Evolutionary conservation across 257 asterid species (phyloP), one percentile per base, ranked within the genome.

Genomic region (Marsdenia floribunda): DNA sequence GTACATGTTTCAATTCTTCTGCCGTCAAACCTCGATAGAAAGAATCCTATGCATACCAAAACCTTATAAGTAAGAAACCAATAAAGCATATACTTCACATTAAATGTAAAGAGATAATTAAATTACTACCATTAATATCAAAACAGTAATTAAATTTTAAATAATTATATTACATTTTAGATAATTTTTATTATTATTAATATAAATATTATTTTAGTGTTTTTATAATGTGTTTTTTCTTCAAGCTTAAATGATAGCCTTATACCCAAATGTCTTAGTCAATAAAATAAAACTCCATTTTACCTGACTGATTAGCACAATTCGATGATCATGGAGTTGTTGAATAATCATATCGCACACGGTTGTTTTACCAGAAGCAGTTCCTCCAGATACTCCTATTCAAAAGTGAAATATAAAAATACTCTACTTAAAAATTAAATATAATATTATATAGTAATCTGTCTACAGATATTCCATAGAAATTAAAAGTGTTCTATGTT

Each of bases 331-430:
- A 65, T 95, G 99, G 72, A 95, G 96, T 85, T 92, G 99, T 82
- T 95, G 99, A 77, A 95, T 95, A 80, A 95, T 95, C 99, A 95
- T 90, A 80, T 95, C 99, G 78, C 99, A 95, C 24, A 95, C 99
- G 0, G 99, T 95, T 13, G 98, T 90, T 81, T 95, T 95, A 55
- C 98, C 99, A 0, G 99, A 95, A 7, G 99, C 99, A 60, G 99
- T 95, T 29, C 99, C 99, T 44, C 99, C 99, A 29, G 99, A 95
- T 83, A 95, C 98, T 77, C 98, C 98, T 95, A 75, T 76, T 49
- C 89, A 66, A 61, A 50, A 29, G 33, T 29, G 33, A 29, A 29
- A 29, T 29, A 29, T 29, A 29, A 29, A 29, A 29, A 29, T 29
- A 29, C 33, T 29, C 33, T 29, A 29, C 33, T 29, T 29, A 29